phyloP scores from a whole-genome alignment of 768 basidiomycete species.

The Termitomyces sp. region DNA sequence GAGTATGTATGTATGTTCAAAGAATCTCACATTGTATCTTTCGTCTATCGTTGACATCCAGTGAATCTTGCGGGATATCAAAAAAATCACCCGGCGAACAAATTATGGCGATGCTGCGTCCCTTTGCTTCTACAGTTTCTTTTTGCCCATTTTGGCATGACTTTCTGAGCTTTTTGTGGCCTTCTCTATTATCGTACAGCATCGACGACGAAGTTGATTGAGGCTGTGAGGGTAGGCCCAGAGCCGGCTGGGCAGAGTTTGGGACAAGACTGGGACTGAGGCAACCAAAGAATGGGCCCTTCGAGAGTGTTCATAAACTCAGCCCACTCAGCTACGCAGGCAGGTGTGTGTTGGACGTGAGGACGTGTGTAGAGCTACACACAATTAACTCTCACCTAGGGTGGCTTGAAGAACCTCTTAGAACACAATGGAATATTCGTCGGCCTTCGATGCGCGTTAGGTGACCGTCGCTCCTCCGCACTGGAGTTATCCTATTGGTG shows the following conservation, averaged over 20 bases:
- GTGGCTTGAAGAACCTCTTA: neutral
- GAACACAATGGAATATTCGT: neutral
- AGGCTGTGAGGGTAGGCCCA: neutral
- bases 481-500: slow-evolving; percentile 1
- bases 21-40: neutral
- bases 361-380: slow-evolving; percentile 5
- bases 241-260: slow-evolving; percentile 1
- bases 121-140: neutral
- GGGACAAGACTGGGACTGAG: neutral
- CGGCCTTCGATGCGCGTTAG: neutral
- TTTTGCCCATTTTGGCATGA: neutral
- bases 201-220: neutral
- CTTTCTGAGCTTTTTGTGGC: neutral
- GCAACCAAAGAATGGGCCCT: neutral
- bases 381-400: neutral
- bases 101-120: neutral
- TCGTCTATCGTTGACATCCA: neutral
- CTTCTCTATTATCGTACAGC: neutral
- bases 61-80: neutral
- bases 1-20: neutral
- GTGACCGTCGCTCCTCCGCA: neutral
- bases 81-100: neutral
- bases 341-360: slow-evolving; percentile 6
- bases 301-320: neutral
- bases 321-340: slow-evolving; percentile 2